Conservation (phyloP, 257 asterid genomes). For the Forsythia viridissima region DNA sequence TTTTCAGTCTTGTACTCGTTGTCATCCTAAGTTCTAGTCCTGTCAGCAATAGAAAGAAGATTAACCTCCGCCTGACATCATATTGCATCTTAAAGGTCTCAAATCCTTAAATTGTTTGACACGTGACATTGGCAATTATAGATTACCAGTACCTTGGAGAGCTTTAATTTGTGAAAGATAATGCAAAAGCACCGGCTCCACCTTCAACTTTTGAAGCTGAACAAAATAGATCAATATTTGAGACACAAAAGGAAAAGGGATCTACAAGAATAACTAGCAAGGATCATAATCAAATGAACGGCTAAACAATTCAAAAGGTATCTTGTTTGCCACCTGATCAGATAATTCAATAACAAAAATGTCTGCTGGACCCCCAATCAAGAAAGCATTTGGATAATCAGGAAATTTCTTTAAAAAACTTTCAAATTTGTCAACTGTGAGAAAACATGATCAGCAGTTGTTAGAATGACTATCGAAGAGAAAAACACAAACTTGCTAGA, state of each 20-base stretch:
- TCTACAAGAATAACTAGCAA: not conserved
- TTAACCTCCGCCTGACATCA: not conserved
- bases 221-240: constrained; percentile 5
- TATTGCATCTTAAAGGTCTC: not conserved
- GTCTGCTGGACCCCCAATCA: constrained; percentile 77
- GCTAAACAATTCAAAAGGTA: not conserved
- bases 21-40: constrained; percentile 89
- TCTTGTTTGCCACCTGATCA: constrained; percentile 69
- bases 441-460: constrained; percentile 22
- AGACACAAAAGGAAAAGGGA: not conserved
- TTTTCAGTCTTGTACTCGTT: constrained; percentile 84
- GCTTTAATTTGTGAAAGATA: constrained; percentile 76
- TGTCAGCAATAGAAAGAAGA: constrained; percentile 28
- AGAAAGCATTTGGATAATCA: constrained; percentile 86
- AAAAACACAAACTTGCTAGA: not conserved
- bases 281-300: not conserved
- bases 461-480: constrained; percentile 2
- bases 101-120: not conserved
- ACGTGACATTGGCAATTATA: constrained; percentile 1
- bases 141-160: constrained; percentile 60
- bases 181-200: constrained; percentile 94
- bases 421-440: constrained; percentile 73
- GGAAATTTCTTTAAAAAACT: constrained; percentile 79
- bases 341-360: constrained; percentile 79
- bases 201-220: constrained; percentile 93